phyloP scores from a whole-genome alignment of 495 filamentous ascomycete genomes.

The Penicillium pancosmium region DNA sequence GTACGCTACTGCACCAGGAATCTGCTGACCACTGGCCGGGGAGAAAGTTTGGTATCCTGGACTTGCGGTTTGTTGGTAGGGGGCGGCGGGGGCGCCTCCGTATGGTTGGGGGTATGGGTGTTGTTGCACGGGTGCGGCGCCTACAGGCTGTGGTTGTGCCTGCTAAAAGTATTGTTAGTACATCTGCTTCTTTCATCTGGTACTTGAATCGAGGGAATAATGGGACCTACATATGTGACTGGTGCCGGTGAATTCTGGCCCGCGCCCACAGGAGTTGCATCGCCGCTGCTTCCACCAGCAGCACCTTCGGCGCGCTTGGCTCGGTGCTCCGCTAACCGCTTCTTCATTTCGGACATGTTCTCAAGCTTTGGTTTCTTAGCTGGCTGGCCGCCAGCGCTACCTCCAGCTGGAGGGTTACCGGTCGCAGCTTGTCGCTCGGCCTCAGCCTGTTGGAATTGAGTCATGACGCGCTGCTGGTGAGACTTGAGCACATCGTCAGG shows the following conservation, averaged over 20 bases:
- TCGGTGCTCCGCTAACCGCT: constrained; percentile 78
- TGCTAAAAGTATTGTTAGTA: constrained; percentile 19
- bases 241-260: constrained; percentile 57
- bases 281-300: constrained; percentile 59
- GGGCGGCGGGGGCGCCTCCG: constrained; percentile 34
- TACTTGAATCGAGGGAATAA: background rate
- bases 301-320: constrained; percentile 66
- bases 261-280: constrained; percentile 59
- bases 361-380: constrained; percentile 83
- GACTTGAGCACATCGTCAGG: constrained; percentile 79
- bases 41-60: constrained; percentile 45
- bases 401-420: constrained; percentile 76
- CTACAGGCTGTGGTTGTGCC: constrained; percentile 31
- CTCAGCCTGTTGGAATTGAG: constrained; percentile 81
- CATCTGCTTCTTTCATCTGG: background rate
- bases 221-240: constrained; percentile 55
- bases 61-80: constrained; percentile 46
- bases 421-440: constrained; percentile 78
- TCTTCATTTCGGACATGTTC: constrained; percentile 74
- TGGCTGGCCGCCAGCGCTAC: constrained; percentile 51
- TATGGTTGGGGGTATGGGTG: constrained; percentile 44
- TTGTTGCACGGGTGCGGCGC: constrained; percentile 28
- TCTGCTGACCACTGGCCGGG: constrained; percentile 36
- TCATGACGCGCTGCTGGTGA: constrained; percentile 82
- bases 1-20: constrained; percentile 36